A percentile compares a stretch with the other conserved stretches of the same genome.
These are phyloP conservation scores for Sporothrix luriei DNA, from an alignment of 2,329 filamentous ascomycete species.

Conservation along the genomic window DNA sequence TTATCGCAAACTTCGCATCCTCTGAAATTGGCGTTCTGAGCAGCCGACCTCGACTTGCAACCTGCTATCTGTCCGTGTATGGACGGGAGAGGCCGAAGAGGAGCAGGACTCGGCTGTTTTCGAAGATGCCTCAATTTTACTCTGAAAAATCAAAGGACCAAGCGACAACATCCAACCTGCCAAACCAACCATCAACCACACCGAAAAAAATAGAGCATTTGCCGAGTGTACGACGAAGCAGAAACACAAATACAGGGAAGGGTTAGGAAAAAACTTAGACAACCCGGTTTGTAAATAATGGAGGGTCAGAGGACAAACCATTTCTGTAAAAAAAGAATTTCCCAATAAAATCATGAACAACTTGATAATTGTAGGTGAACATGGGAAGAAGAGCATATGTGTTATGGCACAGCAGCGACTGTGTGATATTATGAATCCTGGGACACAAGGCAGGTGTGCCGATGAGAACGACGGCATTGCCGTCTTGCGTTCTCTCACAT, in stretches of 20 bases:
- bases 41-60: conserved; percentile 28
- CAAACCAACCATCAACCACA: conserved; percentile 25
- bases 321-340: conserved; percentile 31
- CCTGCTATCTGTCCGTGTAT: conserved; percentile 2
- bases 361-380: background rate
- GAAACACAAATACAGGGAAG: conserved; percentile 29
- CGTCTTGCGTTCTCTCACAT: background rate
- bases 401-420: background rate
- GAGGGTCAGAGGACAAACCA: conserved; percentile 32
- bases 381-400: background rate
- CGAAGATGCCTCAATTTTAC: conserved; percentile 27
- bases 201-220: conserved; percentile 31
- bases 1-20: conserved; percentile 27
- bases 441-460: too few relatives aligned
- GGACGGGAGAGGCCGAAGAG: conserved; percentile 13
- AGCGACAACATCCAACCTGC: conserved; percentile 25
- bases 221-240: conserved; percentile 33
- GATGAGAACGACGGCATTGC: background rate
- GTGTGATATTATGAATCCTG: background rate
- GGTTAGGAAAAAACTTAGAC: conserved; percentile 31
- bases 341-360: conserved; percentile 32
- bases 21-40: conserved; percentile 33
- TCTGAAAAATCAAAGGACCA: conserved; percentile 27
- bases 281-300: conserved; percentile 33
- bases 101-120: conserved; percentile 3